Base-by-base conservation (phyloP, 768 basidiomycete genomes). In the Baorangia bicolor region DNA sequence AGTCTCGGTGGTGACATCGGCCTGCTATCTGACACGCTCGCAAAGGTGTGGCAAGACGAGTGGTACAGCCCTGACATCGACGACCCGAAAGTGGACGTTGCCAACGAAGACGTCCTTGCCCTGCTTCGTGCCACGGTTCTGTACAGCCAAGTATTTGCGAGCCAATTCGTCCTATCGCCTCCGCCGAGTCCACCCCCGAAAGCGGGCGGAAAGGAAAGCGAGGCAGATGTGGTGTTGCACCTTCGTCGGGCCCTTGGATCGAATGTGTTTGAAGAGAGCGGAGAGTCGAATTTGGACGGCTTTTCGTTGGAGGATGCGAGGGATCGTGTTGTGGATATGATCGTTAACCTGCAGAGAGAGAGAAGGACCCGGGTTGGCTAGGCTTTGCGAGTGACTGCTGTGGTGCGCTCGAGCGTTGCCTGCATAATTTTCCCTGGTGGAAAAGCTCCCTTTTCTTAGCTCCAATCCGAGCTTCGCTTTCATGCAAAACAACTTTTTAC, bases 321-420 rank as follows among this genome's bases (percentile, higher is more conserved):
- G 53, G 90, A 92, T 69, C 73, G 78, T n/a, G 85, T 84, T 34
- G 87, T 90, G 44, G 90, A 92, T 73, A 75, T 86, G 76, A 76
- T 91, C 44, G 77, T 80, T 4, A 74, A 73, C 51, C 59, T 66
- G 28, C 74, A 66, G 64, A 64, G 46, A 61, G 64, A 50, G 65
- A 69, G 48, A 67, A 68, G 40, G 71, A 49, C 41, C 3, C 53
- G 53, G 25, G 20, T 39, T 21, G 51, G 60, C n/a, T 67, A 59
- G 39, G 25, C 34, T 8, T 20, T 16, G 16, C 16, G 52, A 28
- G 39, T 6, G 13, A 14, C 34, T 18, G 33, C 14, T n/a, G 23
- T 21, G 34, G n/a, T 40, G n/a, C 13, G 18, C 42, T 31, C 45
- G 23, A 18, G 12, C 9, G 47, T 23, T 31, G 14, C 28, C 44